phyloP scores from a whole-genome alignment of 306 rosid species.

The Fagus crenata region DNA sequence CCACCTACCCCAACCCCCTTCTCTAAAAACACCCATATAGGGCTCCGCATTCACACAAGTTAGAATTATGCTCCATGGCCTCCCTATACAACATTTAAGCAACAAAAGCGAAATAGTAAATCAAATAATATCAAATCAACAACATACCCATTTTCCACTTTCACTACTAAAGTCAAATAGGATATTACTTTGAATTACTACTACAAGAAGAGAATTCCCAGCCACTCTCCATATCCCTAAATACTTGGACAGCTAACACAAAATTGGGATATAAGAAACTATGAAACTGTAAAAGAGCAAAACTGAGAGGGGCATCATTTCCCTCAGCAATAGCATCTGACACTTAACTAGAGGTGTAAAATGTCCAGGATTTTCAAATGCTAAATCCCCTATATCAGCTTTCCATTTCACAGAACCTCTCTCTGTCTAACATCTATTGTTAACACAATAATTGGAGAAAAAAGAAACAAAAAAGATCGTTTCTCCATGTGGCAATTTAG shows the following conservation, averaged over 20 bases:
- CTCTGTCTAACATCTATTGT: neutral
- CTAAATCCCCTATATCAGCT: neutral
- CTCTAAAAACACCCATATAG: too few relatives aligned
- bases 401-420: too few relatives aligned
- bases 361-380: neutral
- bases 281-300: neutral
- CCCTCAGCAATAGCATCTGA: neutral
- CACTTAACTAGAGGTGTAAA: neutral
- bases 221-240: neutral
- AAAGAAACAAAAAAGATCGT: neutral
- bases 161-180: neutral
- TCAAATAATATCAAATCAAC: neutral
- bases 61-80: neutral
- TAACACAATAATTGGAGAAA: neutral
- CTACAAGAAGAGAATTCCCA: neutral
- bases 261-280: neutral
- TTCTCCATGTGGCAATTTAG: neutral
- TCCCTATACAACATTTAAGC: neutral
- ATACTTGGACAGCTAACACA: neutral
- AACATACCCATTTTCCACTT: neutral
- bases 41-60: neutral
- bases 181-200: neutral
- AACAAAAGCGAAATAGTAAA: neutral
- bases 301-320: neutral
- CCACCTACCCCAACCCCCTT: neutral